Evolutionary conservation across 164 flowering plant genomes (phyloP).

Genomic region (Stephania japonica): DNA sequence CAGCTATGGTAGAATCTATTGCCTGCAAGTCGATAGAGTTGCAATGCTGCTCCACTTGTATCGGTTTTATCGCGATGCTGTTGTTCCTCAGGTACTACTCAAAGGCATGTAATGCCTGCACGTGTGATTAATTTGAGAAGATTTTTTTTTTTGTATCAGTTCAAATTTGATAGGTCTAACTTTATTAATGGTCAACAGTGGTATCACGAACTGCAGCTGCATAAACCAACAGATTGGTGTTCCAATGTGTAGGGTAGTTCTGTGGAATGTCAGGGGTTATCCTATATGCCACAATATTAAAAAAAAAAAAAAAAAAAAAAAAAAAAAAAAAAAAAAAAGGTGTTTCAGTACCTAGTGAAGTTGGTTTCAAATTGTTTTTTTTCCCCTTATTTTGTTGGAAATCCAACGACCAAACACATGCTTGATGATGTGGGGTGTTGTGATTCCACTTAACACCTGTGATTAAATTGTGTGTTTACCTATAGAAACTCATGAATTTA

Average conservation of each 20-base stretch:
- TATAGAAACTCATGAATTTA: no score
- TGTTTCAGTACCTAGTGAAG: no score
- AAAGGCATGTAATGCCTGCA: not conserved
- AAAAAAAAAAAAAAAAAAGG: no score
- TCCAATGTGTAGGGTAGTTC: not conserved
- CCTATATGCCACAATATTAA: no score
- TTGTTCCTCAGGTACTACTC: conserved; percentile 73
- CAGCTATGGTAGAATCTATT: conserved; percentile 97
- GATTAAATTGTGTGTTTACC: no score
- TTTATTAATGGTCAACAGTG: not conserved
- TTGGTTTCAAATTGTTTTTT: no score
- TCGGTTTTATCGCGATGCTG: conserved; percentile 94
- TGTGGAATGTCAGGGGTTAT: no score
- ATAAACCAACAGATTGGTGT: not conserved
- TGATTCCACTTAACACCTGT: no score
- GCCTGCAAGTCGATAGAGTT: conserved; percentile 87
- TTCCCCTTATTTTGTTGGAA: no score
- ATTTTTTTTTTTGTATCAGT: not conserved
- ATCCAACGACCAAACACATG: no score
- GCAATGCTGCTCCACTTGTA: conserved; percentile 80
- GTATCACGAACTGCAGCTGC: not conserved
- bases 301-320: no score
- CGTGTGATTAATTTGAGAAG: not conserved
- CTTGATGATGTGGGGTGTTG: no score
- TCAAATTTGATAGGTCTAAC: not conserved